Percentiles rank a stretch among this genome's conserved stretches.
These are phyloP conservation scores for Salix purpurea DNA, from an alignment of 345 rosid genomes.

Conservation along the genomic window DNA sequence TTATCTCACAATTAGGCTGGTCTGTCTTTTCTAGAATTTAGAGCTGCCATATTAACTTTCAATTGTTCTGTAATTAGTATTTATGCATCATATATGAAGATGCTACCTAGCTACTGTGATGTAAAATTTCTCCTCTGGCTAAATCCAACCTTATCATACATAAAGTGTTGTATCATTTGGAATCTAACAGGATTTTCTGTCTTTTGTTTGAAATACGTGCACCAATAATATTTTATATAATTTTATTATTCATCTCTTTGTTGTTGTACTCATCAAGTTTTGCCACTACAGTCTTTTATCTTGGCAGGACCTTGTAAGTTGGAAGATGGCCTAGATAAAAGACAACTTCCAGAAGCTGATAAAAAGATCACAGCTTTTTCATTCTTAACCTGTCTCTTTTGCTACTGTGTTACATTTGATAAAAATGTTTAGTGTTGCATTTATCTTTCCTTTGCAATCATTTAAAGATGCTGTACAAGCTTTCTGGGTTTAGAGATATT, in stretches of 20 bases:
- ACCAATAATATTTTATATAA: neutral
- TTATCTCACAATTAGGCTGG: neutral
- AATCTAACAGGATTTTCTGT: neutral
- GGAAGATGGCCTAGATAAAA: constrained; percentile 93
- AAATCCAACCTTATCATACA: too few relatives aligned
- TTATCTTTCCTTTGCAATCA: too few relatives aligned
- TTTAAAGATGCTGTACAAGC: too few relatives aligned
- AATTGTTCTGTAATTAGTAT: neutral
- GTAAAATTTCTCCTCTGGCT: neutral
- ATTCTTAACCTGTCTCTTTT: neutral
- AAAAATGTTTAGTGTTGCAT: too few relatives aligned
- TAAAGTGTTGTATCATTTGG: neutral
- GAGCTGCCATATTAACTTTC: neutral
- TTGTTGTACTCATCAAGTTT: constrained; percentile 10
- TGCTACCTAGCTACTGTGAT: neutral
- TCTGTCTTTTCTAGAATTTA: neutral
- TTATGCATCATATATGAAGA: neutral
- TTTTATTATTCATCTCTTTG: constrained; percentile 4
- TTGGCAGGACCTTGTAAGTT: constrained; percentile 92
- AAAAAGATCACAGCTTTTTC: constrained; percentile 43
- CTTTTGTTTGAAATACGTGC: neutral
- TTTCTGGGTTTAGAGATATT: too few relatives aligned
- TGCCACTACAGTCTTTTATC: constrained; percentile 60
- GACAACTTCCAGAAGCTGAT: constrained; percentile 82
- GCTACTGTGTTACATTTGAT: neutral